A percentile compares a stretch with the other conserved stretches of the same genome.
phyloP scores from a whole-genome alignment of 2,329 filamentous ascomycete species.

The Fusarium devonianum region DNA sequence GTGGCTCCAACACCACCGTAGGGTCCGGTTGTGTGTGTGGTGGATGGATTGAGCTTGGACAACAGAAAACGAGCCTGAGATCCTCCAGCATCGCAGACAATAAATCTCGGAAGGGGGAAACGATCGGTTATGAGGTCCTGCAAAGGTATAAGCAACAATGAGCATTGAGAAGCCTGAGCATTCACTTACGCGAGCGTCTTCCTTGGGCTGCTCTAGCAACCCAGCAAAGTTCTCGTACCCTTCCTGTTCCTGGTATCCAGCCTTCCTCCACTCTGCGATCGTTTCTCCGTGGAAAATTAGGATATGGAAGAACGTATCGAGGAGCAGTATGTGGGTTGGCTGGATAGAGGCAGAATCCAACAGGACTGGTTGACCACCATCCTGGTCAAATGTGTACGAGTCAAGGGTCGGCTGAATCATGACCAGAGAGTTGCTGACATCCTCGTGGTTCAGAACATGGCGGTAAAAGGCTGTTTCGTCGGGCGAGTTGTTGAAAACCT shows the following conservation, averaged over 20 bases:
- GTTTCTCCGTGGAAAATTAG: conserved; percentile 99
- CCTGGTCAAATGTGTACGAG: conserved; percentile 96
- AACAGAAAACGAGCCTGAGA: conserved; percentile 97
- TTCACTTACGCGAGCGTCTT: conserved; percentile 84
- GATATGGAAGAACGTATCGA: conserved; percentile 99
- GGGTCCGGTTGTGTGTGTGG: conserved; percentile 90
- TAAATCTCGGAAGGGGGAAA: conserved; percentile 97
- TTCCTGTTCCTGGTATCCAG: conserved; percentile 96
- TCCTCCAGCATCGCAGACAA: conserved; percentile 97
- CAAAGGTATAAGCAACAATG: conserved; percentile 35
- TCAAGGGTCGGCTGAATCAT: conserved; percentile 99
- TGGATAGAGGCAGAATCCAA: conserved; percentile 97
- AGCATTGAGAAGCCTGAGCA: not conserved
- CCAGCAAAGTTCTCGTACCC: conserved; percentile 95
- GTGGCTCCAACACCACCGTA: conserved; percentile 87
- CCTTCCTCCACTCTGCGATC: conserved; percentile 96
- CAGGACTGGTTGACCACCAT: conserved; percentile 90
- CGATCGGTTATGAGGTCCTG: conserved; percentile 96
- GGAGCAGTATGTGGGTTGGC: conserved; percentile 87
- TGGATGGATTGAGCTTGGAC: conserved; percentile 96
- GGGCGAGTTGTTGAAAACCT: conserved; percentile 99
- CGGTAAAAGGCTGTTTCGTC: conserved; percentile 99
- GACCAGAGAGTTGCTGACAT: conserved; percentile 93
- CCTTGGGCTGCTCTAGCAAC: conserved; percentile 90
- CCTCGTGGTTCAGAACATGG: conserved; percentile 96